phyloP scores from a whole-genome alignment of 768 basidiomycete species.

The Thelephora ganbajun region DNA sequence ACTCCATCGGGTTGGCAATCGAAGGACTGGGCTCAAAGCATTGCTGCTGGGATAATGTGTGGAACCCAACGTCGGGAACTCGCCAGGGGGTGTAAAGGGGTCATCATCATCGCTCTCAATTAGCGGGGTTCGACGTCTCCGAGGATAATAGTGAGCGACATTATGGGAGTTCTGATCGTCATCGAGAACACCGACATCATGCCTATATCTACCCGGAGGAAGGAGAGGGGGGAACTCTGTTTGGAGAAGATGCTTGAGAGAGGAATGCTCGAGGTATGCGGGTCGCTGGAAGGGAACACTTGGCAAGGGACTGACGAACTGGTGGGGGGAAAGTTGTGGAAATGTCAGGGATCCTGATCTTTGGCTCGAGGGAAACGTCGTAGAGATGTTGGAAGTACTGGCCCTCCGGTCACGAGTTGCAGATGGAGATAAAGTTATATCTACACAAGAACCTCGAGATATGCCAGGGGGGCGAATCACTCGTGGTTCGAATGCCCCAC shows the following conservation, averaged over 20 bases:
- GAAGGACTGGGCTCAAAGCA: constrained; percentile 22
- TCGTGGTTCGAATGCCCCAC: neutral
- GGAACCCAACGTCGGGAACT: constrained; percentile 8
- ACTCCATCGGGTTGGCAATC: constrained; percentile 69
- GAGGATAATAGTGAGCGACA: constrained; percentile 11
- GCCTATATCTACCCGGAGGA: constrained; percentile 12
- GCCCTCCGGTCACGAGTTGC: constrained; percentile 35
- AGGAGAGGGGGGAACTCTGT: constrained; percentile 32
- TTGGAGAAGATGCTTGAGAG: constrained; percentile 55
- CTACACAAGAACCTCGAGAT: constrained; percentile 13
- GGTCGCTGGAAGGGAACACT: constrained; percentile 46
- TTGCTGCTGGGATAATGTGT: constrained; percentile 9
- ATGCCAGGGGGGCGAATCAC: neutral
- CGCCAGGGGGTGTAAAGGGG: constrained; percentile 32
- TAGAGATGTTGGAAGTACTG: constrained; percentile 8
- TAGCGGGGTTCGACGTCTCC: constrained; percentile 13
- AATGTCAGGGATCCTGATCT: constrained; percentile 13
- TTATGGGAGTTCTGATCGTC: constrained; percentile 5
- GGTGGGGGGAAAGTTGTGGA: constrained; percentile 12
- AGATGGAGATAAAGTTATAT: constrained; percentile 19
- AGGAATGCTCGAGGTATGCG: constrained; percentile 63
- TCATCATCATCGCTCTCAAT: constrained; percentile 60
- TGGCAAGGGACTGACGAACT: constrained; percentile 17
- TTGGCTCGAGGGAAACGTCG: neutral
- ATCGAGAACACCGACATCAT: constrained; percentile 6